phyloP scores from a whole-genome alignment of 768 basidiomycete genomes.

The Kwoniella europaea region DNA sequence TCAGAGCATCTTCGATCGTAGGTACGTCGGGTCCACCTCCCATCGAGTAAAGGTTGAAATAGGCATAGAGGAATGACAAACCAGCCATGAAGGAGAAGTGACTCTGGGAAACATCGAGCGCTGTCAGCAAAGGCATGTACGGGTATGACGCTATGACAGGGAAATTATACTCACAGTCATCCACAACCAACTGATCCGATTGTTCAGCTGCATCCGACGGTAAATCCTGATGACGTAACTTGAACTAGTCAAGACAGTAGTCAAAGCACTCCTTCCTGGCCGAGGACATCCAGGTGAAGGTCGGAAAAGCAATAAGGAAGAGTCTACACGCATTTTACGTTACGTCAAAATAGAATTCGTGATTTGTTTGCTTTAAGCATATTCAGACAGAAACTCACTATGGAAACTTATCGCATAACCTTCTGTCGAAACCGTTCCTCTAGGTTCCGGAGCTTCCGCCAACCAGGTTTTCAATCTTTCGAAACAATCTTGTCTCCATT shows the following conservation, averaged over 20 bases:
- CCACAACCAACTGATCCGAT: conserved; percentile 59
- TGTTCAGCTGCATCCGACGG: conserved; percentile 57
- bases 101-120: conserved; percentile 37
- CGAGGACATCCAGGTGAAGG: conserved; percentile 58
- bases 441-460: conserved; percentile 55
- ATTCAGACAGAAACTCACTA: conserved; percentile 43
- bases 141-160: too few relatives aligned
- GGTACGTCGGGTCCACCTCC: conserved; percentile 55
- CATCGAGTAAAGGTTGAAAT: conserved; percentile 57
- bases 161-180: conserved; percentile 49
- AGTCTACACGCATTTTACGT: conserved; percentile 38
- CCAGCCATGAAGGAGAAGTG: conserved; percentile 58
- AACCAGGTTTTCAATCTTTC: conserved; percentile 57
- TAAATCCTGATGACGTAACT: conserved; percentile 59
- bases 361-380: not conserved
- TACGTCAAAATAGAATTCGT: too few relatives aligned
- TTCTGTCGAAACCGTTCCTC: conserved; percentile 55
- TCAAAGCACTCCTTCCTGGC: conserved; percentile 54
- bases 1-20: conserved; percentile 54
- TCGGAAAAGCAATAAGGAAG: conserved; percentile 57
- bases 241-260: conserved; percentile 57
- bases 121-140: not conserved
- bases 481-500: conserved; percentile 57
- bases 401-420: conserved; percentile 59
- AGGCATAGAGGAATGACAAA: conserved; percentile 58